Base-by-base conservation (phyloP, 257 asterid species). In the Solanum tarijense region DNA sequence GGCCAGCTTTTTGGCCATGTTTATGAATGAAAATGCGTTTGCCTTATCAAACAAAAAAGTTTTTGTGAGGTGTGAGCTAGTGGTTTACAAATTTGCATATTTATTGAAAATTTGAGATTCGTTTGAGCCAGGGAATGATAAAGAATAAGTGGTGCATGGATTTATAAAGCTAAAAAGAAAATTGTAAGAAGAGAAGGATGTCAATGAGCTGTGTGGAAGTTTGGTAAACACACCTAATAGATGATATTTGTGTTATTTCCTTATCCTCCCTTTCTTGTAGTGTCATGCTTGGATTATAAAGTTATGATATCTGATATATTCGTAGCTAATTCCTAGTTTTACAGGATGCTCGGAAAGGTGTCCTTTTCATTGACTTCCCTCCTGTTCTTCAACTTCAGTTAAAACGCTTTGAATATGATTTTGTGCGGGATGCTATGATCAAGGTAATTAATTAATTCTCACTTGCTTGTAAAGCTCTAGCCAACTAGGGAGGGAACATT, bases 311-410 rank as follows among this genome's bases (percentile, higher is more conserved):
- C 43, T 46, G 68, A 46, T 82, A 29, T 82, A 25, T 82, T 48
- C 21, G 14, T 82, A 82, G 68, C 86, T 48, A 82, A 82, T 39
- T 69, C 32, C 55, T 34, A 36, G 52, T 68, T 32, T 89, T 90
- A 83, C 97, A 95, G 98, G 98, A 95, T 90, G 98, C 98, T 85
- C 94, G 87, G 92, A 95, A 93, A 90, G 98, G 98, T 82, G 98
- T 94, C 86, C 93, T 94, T 78, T 95, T 95, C 93, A 93, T 91
- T 32, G 98, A 95, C 89, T 94, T 95, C 90, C 98, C 97, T 86
- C 97, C 96, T 48, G 98, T 95, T 87, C 98, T 95, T 84, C 95
- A 95, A 93, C 97, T 95, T 89, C 97, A 93, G 93, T 88, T 94
- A 73, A 95, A 95, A 86, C 93, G 98, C 87, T 95, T 95, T 83